These are phyloP conservation scores for Cladorrhinum samala DNA, from an alignment of 495 filamentous ascomycete species.

Conservation along the genomic window DNA sequence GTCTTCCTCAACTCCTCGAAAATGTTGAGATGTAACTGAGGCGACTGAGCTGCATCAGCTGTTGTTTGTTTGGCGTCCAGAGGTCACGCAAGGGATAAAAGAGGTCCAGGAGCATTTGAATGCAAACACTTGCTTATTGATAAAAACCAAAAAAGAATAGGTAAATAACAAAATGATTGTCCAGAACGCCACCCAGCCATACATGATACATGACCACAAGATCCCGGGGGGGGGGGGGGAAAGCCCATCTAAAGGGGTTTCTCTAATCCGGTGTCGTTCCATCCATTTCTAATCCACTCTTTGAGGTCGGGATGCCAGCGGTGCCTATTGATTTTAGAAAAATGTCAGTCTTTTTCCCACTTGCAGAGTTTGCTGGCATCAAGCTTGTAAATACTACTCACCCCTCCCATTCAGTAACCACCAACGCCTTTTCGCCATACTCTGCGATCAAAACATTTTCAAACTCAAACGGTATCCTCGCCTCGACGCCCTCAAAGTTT, in stretches of 20 bases:
- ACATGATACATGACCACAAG: background rate
- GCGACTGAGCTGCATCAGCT: no score
- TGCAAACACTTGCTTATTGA: no score
- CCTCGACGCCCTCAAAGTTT: slow-evolving; percentile 68
- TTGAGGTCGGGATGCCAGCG: slow-evolving; percentile 38
- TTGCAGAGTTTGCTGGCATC: background rate
- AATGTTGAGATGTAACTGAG: no score
- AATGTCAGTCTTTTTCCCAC: slow-evolving; percentile 9
- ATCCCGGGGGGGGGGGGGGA: background rate
- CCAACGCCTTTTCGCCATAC: slow-evolving; percentile 63
- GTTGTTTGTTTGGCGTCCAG: no score
- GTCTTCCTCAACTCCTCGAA: no score
- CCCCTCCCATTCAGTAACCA: slow-evolving; percentile 57
- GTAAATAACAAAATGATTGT: no score
- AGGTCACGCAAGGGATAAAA: no score
- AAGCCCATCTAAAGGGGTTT: background rate
- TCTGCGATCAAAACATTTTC: slow-evolving; percentile 66
- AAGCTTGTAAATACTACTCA: slow-evolving; percentile 39
- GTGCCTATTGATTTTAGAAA: slow-evolving; percentile 28
- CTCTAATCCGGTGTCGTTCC: slow-evolving; percentile 11
- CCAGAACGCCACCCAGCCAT: slow-evolving; percentile 1
- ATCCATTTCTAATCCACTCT: slow-evolving; percentile 43
- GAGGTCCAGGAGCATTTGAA: no score
- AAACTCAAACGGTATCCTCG: slow-evolving; percentile 71
- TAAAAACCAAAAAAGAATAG: no score